These are phyloP conservation scores for Gossypium gossypioides DNA, from an alignment of 441 rosid genomes.

Conservation along the genomic window DNA sequence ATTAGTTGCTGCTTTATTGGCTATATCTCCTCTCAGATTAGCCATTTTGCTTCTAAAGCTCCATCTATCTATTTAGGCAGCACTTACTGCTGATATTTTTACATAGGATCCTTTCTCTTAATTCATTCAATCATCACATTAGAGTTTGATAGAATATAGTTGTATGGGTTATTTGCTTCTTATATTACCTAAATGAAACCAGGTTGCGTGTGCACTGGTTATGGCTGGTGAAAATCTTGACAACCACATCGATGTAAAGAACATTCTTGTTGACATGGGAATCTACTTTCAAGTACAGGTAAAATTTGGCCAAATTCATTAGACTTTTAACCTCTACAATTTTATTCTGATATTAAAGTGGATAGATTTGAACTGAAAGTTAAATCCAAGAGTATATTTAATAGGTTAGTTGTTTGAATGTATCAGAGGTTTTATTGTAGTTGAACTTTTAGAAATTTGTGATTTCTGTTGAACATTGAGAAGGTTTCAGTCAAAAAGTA, in stretches of 20 bases:
- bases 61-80: not conserved
- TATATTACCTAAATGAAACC: conserved; percentile 5
- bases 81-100: not conserved
- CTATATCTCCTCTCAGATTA: not conserved
- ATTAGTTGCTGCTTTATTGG: not conserved
- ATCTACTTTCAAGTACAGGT: conserved; percentile 15
- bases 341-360: not conserved
- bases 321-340: not conserved
- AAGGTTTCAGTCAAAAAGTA: not conserved
- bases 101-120: not conserved
- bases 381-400: not conserved
- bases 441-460: not conserved
- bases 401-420: not conserved
- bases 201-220: conserved; percentile 24
- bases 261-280: conserved; percentile 2
- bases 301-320: not conserved
- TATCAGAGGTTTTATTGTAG: not conserved
- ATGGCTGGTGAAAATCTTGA: not conserved
- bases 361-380: not conserved
- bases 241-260: not conserved
- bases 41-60: not conserved
- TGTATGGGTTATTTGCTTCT: not conserved
- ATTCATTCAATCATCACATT: not conserved
- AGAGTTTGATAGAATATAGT: not conserved
- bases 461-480: not conserved